These are phyloP conservation scores for Mycena chlorophos DNA, from an alignment of 768 basidiomycete genomes.

Conservation along the genomic window DNA sequence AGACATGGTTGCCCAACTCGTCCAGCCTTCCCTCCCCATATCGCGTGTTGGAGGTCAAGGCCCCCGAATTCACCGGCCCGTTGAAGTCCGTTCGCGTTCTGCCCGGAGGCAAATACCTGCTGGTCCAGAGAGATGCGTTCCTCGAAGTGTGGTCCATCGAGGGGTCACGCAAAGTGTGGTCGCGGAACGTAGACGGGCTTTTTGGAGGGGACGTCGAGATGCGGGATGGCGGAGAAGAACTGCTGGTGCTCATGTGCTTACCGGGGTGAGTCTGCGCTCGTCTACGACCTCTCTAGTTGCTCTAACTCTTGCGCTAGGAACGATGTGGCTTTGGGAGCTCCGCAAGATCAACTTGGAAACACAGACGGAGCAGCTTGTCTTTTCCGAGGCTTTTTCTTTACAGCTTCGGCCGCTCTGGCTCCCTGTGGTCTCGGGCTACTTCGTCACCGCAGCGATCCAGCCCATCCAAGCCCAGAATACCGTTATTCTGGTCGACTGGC, in stretches of 20 bases:
- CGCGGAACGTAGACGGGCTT: not conserved
- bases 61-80: not conserved
- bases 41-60: not conserved
- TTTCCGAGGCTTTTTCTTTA: no score
- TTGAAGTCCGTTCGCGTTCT: not conserved
- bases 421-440: not conserved
- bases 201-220: not conserved
- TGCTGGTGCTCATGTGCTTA: not conserved
- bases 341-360: not conserved
- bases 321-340: not conserved
- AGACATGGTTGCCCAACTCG: constrained; percentile 1
- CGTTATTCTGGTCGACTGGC: not conserved
- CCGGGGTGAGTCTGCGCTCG: not conserved
- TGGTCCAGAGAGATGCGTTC: not conserved
- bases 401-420: no score
- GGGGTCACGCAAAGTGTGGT: not conserved
- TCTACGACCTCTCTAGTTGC: not conserved
- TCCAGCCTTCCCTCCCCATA: not conserved
- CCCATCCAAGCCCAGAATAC: not conserved
- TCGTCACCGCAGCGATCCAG: not conserved
- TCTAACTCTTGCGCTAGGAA: not conserved
- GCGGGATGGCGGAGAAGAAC: not conserved
- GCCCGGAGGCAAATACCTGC: not conserved
- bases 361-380: not conserved
- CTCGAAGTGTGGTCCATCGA: constrained; percentile 1